Conservation (phyloP, 2,329 filamentous ascomycete genomes). For the Triangularia verruculosa region DNA sequence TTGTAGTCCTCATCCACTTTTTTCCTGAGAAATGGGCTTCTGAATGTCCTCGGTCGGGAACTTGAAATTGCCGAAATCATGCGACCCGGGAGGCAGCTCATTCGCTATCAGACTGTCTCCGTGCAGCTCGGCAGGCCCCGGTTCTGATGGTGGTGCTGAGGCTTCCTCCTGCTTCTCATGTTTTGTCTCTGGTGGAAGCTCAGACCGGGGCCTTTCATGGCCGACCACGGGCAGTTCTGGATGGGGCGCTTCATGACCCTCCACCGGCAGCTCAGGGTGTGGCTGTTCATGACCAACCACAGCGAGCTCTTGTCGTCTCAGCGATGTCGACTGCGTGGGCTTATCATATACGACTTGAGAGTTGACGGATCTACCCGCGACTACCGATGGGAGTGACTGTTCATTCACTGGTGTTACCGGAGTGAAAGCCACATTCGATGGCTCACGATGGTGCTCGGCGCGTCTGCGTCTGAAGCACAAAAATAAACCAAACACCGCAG, state of each 20-base stretch:
- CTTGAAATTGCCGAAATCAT: neutral
- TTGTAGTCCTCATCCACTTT: neutral
- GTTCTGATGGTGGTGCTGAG: neutral
- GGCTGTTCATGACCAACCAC: neutral
- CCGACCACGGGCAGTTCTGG: neutral
- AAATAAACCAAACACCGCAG: slow-evolving; percentile 21
- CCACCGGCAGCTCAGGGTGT: neutral
- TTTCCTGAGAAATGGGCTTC: neutral
- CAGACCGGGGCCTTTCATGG: neutral
- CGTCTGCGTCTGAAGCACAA: neutral
- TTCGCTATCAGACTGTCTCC: neutral
- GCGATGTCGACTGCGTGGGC: neutral
- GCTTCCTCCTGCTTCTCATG: neutral
- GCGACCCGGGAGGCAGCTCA: neutral
- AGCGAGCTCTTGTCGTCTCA: neutral
- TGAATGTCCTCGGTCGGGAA: neutral
- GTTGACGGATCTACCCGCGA: neutral
- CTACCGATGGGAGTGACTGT: neutral
- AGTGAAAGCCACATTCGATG: neutral
- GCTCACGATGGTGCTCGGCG: neutral
- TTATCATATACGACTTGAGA: neutral
- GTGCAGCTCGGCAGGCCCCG: neutral
- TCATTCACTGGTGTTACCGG: neutral
- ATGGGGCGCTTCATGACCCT: too few species aligned
- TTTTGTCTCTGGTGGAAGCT: neutral